phyloP scores from a whole-genome alignment of 1,284 basidiomycete genomes.

The Pascua guehoae region DNA sequence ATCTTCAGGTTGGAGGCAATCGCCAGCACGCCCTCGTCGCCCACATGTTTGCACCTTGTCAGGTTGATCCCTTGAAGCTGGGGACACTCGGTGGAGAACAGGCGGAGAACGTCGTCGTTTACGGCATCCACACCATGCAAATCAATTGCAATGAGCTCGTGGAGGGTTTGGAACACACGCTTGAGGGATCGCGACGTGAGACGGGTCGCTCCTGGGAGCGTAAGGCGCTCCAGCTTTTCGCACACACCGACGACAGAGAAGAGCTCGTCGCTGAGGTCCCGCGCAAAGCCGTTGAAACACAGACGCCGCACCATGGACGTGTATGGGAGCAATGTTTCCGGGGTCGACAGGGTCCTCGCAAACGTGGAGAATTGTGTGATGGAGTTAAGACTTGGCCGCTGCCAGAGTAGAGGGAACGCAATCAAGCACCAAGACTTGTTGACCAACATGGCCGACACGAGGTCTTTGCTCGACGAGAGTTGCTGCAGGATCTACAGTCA shows the following conservation, averaged over 20 bases:
- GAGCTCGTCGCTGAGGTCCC: constrained; percentile 71
- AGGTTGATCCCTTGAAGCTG: constrained; percentile 91
- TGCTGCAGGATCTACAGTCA: constrained; percentile 73
- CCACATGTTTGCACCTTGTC: constrained; percentile 74
- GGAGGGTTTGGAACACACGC: constrained; percentile 65
- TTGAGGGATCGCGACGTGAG: constrained; percentile 68
- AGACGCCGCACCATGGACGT: constrained; percentile 82
- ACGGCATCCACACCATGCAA: constrained; percentile 69
- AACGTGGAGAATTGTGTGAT: constrained; percentile 51
- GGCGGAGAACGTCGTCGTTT: constrained; percentile 66
- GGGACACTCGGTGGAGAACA: constrained; percentile 66
- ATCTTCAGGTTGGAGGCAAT: constrained; percentile 71
- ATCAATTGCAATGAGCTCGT: constrained; percentile 83
- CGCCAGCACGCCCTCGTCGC: constrained; percentile 71
- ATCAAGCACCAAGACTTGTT: constrained; percentile 93
- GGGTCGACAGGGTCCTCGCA: constrained; percentile 25
- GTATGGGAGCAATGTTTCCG: constrained; percentile 77
- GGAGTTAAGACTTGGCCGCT: constrained; percentile 72
- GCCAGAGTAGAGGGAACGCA: constrained; percentile 92
- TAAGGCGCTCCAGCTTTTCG: constrained; percentile 82
- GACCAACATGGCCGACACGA: constrained; percentile 74
- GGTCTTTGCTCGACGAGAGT: constrained; percentile 68
- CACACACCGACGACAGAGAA: constrained; percentile 73
- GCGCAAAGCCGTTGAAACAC: constrained; percentile 75
- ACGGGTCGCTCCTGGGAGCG: constrained; percentile 75